Evolutionary conservation across 2,329 filamentous ascomycete species (phyloP), one percentile per base, ranked within the genome.

Genomic region (Beauveria australis): DNA sequence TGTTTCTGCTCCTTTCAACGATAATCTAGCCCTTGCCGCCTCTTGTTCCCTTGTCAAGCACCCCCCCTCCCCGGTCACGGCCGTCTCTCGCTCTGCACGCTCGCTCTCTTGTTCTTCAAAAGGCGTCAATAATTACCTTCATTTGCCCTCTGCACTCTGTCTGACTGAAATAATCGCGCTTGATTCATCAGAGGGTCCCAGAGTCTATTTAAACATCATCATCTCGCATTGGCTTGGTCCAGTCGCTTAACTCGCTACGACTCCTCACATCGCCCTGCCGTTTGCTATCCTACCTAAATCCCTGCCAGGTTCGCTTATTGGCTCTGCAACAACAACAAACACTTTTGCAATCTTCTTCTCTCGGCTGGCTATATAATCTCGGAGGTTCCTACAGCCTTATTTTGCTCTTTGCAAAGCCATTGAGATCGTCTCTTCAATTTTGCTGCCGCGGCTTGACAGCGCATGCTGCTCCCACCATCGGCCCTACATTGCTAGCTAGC

Each of bases 241-340:
- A 43, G 47, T 52, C 24, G 56, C 30, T 37, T 59, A 52, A 52
- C 44, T 44, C 22, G 47, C 33, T 19, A 58, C 46, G 28, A 24
- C 55, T 41, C 41, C 54, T 57, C 54, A 57, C 56, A 49, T 51
- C 8, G 40, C 37, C 33, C 56, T 44, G 24, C 56, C 56, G 56
- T 59, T 59, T 59, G 56, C 56, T 52, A 12, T 49, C 56, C 56
- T 33, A 48, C 56, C 56, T 33, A 48, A 43, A 59, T 44, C 47
- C 30, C 37, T 22, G 46, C 37, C 47, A 22, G 56, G 47, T n/a
- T 51, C 56, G 47, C 46, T 59, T 59, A 49, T 59, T 59, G 49
- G 56, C 56, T 37, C 37, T 52, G 56, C 44, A 28, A 19, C 55
- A 19, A 43, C 55, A 58, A 37, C 33, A 58, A 58, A 46, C 24